phyloP scores from a whole-genome alignment of 345 rosid genomes.

The Trapa bicornis region DNA sequence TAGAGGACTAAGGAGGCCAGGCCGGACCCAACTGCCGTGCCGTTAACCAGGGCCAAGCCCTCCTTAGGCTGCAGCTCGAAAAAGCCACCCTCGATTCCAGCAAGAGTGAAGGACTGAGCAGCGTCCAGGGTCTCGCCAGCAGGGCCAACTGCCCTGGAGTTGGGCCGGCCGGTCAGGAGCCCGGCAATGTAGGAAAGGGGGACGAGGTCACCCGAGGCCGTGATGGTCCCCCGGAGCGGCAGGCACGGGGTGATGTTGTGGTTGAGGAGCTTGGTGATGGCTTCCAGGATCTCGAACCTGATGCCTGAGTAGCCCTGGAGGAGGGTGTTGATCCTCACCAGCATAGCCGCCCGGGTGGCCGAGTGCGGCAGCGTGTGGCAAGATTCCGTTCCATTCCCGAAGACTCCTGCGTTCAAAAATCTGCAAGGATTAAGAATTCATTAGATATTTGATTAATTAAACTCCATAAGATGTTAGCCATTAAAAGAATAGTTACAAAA shows the following conservation, averaged over 20 bases:
- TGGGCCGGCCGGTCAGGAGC: constrained; percentile 1
- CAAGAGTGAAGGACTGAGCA: neutral
- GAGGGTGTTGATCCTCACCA: constrained; percentile 26
- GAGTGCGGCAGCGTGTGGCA: constrained; percentile 8
- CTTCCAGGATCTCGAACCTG: constrained; percentile 4
- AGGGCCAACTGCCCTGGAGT: constrained; percentile 1
- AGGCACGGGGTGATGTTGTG: constrained; percentile 4
- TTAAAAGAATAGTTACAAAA: too few relatives aligned
- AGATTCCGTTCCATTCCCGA: constrained; percentile 16
- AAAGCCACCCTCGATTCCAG: neutral
- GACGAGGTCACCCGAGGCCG: constrained; percentile 1
- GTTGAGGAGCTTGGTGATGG: constrained; percentile 1
- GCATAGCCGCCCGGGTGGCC: constrained; percentile 19
- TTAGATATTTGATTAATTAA: neutral
- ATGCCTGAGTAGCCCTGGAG: constrained; percentile 22
- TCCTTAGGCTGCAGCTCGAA: neutral
- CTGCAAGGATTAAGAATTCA: constrained; percentile 4
- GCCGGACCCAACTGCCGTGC: constrained; percentile 23
- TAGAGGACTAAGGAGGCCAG: constrained; percentile 13
- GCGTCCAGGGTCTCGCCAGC: neutral
- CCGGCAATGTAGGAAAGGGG: neutral
- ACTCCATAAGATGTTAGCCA: too few relatives aligned
- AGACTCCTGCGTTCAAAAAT: constrained; percentile 22
- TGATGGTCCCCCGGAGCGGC: constrained; percentile 1
- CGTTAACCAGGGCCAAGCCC: constrained; percentile 8